phyloP scores from a whole-genome alignment of 306 rosid genomes.

The Senna siamea region DNA sequence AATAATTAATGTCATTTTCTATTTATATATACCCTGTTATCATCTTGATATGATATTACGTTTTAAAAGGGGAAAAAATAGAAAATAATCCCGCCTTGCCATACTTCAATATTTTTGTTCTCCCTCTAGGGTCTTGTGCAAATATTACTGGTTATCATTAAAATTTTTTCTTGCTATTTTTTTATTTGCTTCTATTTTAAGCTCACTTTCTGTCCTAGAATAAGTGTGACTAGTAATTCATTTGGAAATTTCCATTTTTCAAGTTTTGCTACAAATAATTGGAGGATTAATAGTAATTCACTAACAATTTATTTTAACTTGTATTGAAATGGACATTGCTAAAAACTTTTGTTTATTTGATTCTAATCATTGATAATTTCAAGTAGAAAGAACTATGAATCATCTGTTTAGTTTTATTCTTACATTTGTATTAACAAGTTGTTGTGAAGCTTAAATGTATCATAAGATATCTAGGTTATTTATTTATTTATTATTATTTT shows the following conservation, averaged over 20 bases:
- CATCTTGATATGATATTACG: too few relatives aligned
- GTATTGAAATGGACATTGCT: background rate
- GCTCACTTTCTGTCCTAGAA: background rate
- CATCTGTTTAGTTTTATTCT: background rate
- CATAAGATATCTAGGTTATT: too few relatives aligned
- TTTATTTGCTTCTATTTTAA: background rate
- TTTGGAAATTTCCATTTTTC: background rate
- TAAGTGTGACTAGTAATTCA: background rate
- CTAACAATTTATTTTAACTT: background rate
- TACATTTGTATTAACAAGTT: background rate
- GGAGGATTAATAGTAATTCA: background rate
- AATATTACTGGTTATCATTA: too few relatives aligned
- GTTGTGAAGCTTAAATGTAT: background rate
- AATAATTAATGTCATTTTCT: too few relatives aligned
- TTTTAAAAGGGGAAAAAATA: too few relatives aligned
- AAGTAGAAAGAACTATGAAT: too few relatives aligned
- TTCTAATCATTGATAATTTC: background rate
- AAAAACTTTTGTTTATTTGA: background rate
- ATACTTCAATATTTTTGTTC: background rate
- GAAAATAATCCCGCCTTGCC: background rate
- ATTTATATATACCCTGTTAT: too few relatives aligned
- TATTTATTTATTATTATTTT: too few relatives aligned
- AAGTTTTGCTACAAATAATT: background rate
- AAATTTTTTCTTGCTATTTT: too few relatives aligned
- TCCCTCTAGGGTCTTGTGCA: background rate